A percentile compares a stretch with the other conserved stretches of the same genome.
These are phyloP conservation scores for Conticribra guillardii DNA, from an alignment of 108 stramenopile species.

Conservation along the genomic window DNA sequence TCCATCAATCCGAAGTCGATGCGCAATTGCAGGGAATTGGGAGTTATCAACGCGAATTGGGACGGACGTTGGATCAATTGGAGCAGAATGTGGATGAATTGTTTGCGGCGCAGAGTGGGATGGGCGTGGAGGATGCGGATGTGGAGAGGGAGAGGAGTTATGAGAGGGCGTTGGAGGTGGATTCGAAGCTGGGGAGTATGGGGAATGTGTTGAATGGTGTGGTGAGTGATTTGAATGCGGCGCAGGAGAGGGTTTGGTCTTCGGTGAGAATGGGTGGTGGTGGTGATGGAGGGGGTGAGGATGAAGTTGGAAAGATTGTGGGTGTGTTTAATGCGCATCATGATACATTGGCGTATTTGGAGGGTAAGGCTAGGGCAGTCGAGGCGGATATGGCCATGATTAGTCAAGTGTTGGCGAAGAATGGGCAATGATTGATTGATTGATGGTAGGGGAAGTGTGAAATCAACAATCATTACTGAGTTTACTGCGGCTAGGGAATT, in stretches of 20 bases:
- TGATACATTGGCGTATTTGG: slow-evolving; percentile 68
- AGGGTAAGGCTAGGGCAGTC: slow-evolving; percentile 58
- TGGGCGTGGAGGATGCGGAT: slow-evolving; percentile 72
- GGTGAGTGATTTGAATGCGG: slow-evolving; percentile 53
- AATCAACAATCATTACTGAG: neutral
- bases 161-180: slow-evolving; percentile 57
- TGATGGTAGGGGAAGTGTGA: neutral
- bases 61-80: slow-evolving; percentile 57
- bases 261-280: slow-evolving; percentile 22
- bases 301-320: slow-evolving; percentile 58
- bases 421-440: slow-evolving; percentile 5
- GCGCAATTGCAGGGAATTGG: slow-evolving; percentile 58
- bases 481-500: too few species aligned
- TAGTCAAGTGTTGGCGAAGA: slow-evolving; percentile 29
- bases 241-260: slow-evolving; percentile 54
- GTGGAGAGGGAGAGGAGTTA: slow-evolving; percentile 75
- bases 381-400: slow-evolving; percentile 63
- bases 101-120: slow-evolving; percentile 63
- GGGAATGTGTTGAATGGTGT: slow-evolving; percentile 48
- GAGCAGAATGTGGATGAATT: slow-evolving; percentile 76
- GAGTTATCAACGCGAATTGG: slow-evolving; percentile 69
- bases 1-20: slow-evolving; percentile 75
- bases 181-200: slow-evolving; percentile 54
- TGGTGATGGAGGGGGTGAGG: slow-evolving; percentile 20
- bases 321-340: slow-evolving; percentile 76